Evolutionary conservation across 2,329 filamentous ascomycete species (phyloP), one percentile per base, ranked within the genome.

Genomic region (Ophiostoma perfectum): DNA sequence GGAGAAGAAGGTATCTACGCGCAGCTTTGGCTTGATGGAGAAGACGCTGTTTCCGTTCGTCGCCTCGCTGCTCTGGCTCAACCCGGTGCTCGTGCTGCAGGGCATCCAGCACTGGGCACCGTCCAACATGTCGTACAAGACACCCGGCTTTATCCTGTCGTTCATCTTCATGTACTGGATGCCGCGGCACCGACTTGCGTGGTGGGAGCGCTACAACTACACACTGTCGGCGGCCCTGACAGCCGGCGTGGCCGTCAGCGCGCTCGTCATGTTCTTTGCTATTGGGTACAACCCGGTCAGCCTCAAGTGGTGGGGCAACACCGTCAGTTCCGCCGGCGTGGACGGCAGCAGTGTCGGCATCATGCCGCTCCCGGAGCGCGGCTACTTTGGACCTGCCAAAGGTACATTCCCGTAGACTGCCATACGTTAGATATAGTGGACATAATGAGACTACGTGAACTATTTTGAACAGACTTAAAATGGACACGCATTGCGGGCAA

Each of bases 131-230:
- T 85, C 90, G 71, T 91, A 86, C 72, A 92, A 90, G 74, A 83
- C 90, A 42, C 85, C 84, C 74, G 92, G 89, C 89, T 88, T 85
- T 3, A 75, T 86, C 38, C 85, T 90, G 5, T 90, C 89, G 7
- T 82, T 84, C 64, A 71, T 88, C 55, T 92, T 92, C 80, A 90
- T 91, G 77, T 88, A 84, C 73, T 86, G 81, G 73, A 84, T 92
- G 75, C 85, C 85, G 74, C 82, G 87, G 70, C 82, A 84, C 71
- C 89, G 84, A 77, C 84, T 82, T 3, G 88, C 87, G 42, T 92
- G 89, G 89, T 92, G 90, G 90, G 80, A 89, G 76, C 86, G 88
- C 76, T 92, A 91, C 79, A 92, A 92, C 79, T 92, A 92, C 76
- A 83, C 91, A 74, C 86, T 88, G 0, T 90, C 88, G 18, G 89